phyloP scores from a whole-genome alignment of 2,329 filamentous ascomycete genomes.

The Apiospora rasikravindrae region DNA sequence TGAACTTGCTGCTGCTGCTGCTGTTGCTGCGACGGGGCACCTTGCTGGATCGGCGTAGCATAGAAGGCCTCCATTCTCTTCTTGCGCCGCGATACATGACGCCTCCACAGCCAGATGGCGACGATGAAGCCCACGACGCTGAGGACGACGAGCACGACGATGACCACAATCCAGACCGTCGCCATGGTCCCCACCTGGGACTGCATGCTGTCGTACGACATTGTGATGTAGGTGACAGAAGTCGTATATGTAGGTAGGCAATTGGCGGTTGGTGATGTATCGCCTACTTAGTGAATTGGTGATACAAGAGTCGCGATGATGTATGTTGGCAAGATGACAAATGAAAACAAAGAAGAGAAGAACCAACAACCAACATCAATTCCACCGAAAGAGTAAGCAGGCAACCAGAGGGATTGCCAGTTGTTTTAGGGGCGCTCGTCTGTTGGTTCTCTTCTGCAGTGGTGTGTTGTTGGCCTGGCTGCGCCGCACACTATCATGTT shows the following conservation, averaged over 20 bases:
- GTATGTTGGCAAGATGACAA: neutral
- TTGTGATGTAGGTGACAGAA: neutral
- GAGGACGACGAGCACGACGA: slow-evolving; percentile 6
- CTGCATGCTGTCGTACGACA: neutral
- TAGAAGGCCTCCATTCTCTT: slow-evolving; percentile 1
- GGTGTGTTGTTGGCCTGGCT: neutral
- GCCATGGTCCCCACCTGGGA: neutral
- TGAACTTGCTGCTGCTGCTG: neutral
- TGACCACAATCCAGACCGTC: neutral
- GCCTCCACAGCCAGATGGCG: slow-evolving; percentile 4
- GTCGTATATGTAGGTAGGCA: neutral
- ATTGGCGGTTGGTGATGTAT: neutral
- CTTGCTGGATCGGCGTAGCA: neutral
- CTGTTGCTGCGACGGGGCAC: neutral
- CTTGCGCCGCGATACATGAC: neutral
- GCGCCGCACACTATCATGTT: neutral
- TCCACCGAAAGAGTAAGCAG: neutral
- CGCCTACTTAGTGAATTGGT: neutral
- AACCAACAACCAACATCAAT: neutral
- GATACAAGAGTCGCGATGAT: neutral
- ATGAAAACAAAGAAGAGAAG: neutral
- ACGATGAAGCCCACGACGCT: neutral
- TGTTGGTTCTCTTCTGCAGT: neutral
- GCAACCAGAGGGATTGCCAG: neutral
- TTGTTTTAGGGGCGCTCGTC: neutral